Conservation (phyloP, 148 eudicot genomes). For the Gaultheria prostrata region DNA sequence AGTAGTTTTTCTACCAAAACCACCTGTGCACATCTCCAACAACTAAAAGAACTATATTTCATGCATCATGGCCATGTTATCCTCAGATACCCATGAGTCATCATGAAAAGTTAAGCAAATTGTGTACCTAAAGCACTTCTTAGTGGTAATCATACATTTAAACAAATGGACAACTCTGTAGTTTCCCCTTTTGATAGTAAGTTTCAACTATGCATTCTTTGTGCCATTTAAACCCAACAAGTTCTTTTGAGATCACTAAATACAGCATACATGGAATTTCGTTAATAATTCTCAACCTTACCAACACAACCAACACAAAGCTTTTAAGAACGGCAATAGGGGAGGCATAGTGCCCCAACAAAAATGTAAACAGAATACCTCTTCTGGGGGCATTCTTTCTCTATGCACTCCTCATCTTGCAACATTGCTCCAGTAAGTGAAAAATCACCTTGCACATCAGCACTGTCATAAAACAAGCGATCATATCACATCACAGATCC, state of each 20-base stretch:
- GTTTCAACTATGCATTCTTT: neutral
- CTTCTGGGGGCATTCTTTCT: conserved; percentile 45
- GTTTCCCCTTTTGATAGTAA: neutral
- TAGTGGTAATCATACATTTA: neutral
- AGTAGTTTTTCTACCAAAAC: neutral
- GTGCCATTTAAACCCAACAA: neutral
- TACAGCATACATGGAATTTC: neutral
- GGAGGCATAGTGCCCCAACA: neutral
- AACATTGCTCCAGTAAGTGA: conserved; percentile 34
- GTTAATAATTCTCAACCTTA: neutral
- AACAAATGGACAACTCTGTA: no score
- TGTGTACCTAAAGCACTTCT: neutral
- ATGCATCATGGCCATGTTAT: neutral
- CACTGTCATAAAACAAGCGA: conserved; percentile 28
- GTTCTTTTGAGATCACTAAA: neutral
- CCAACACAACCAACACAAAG: neutral
- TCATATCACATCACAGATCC: neutral
- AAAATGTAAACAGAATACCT: conserved; percentile 35
- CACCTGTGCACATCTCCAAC: neutral
- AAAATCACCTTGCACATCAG: conserved; percentile 43
- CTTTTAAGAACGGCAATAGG: neutral
- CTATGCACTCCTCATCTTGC: conserved; percentile 35
- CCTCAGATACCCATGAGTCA: neutral
- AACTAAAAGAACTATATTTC: neutral
- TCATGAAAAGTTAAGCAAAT: neutral